Percentiles rank a stretch among this genome's conserved stretches.
phyloP scores from a whole-genome alignment of 345 rosid species.

The Gossypioides kirkii region DNA sequence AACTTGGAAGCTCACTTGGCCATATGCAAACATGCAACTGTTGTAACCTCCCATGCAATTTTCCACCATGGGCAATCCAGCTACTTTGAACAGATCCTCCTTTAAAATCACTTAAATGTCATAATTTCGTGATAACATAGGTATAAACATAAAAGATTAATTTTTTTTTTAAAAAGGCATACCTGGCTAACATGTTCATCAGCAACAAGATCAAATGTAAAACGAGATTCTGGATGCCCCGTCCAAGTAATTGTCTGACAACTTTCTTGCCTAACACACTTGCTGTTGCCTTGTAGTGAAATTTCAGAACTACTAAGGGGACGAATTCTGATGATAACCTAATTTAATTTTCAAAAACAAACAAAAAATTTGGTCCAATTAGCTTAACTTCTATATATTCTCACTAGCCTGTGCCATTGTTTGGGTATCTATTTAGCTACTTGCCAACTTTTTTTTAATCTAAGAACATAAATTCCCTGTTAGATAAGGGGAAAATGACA shows the following conservation, averaged over 20 bases:
- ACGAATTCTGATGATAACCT: constrained; percentile 90
- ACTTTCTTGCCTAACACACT: constrained; percentile 85
- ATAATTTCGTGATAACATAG: constrained; percentile 7
- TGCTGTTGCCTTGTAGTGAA: constrained; percentile 66
- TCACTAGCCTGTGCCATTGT: neutral
- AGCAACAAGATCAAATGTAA: constrained; percentile 90
- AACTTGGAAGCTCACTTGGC: constrained; percentile 56
- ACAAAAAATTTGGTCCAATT: neutral
- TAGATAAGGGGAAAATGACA: no score
- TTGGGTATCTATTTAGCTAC: neutral
- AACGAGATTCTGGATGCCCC: constrained; percentile 87
- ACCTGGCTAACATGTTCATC: constrained; percentile 91
- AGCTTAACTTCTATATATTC: neutral
- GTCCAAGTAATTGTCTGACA: constrained; percentile 81
- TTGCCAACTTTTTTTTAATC: neutral
- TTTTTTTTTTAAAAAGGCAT: neutral
- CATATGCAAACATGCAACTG: constrained; percentile 99
- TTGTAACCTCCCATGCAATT: constrained; percentile 95
- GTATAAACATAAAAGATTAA: neutral
- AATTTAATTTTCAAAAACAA: constrained; percentile 11
- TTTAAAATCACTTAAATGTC: constrained; percentile 22
- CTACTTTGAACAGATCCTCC: constrained; percentile 87
- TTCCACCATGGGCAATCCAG: constrained; percentile 97
- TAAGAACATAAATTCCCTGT: no score
- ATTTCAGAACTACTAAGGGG: constrained; percentile 83